Evolutionary conservation across 2,329 filamentous ascomycete species (phyloP).

Genomic region (Pseudogymnoascus sp.): DNA sequence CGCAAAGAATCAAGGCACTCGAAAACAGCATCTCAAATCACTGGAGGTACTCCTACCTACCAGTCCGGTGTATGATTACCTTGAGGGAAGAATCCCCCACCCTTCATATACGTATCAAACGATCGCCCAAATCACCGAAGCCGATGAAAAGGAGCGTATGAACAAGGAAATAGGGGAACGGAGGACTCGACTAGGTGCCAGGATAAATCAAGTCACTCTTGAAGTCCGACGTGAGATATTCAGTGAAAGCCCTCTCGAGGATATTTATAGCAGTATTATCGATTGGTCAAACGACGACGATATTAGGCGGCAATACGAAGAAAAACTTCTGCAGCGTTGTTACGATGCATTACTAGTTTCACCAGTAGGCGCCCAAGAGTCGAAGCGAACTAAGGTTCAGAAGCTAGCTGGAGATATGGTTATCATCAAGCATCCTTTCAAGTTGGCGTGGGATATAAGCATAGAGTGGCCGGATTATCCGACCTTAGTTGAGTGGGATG

Average conservation of each 20-base stretch:
- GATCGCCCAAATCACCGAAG: constrained; percentile 74
- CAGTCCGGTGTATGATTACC: constrained; percentile 67
- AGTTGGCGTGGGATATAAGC: constrained; percentile 81
- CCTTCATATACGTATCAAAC: constrained; percentile 73
- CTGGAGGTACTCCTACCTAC: constrained; percentile 69
- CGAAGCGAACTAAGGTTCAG: constrained; percentile 63
- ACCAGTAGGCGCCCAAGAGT: constrained; percentile 43
- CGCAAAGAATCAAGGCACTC: constrained; percentile 62
- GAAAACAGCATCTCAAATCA: constrained; percentile 65
- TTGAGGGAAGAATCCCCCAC: constrained; percentile 76
- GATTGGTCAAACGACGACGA: constrained; percentile 89
- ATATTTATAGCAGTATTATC: constrained; percentile 73
- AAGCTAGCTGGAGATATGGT: constrained; percentile 87
- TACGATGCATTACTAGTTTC: constrained; percentile 69
- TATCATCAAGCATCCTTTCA: constrained; percentile 84
- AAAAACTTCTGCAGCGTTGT: constrained; percentile 75
- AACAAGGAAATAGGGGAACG: constrained; percentile 85
- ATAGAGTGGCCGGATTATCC: constrained; percentile 82
- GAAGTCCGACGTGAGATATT: constrained; percentile 86
- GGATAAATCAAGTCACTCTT: constrained; percentile 69
- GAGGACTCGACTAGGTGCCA: constrained; percentile 77
- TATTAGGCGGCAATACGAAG: constrained; percentile 72
- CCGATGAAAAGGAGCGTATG: constrained; percentile 79
- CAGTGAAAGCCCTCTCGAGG: constrained; percentile 64
- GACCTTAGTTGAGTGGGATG: constrained; percentile 67